Percentiles rank a stretch among this genome's conserved stretches.
Conservation (phyloP, 106 monocot genomes). For the Dioscorea zingiberensis region DNA sequence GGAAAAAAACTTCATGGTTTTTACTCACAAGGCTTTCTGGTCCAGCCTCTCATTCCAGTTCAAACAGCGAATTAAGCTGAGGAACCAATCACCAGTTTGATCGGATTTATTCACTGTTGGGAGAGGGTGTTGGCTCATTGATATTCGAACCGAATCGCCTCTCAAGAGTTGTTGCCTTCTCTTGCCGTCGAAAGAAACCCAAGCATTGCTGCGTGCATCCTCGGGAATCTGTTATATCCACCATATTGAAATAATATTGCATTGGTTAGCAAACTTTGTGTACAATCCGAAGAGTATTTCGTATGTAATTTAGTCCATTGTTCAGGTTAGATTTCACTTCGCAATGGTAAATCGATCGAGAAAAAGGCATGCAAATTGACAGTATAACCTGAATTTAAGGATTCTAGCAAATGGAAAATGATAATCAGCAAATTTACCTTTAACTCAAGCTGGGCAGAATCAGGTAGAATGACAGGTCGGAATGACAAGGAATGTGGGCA, state of each 20-base stretch:
- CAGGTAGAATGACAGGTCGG: constrained; percentile 99
- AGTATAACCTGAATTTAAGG: too few species aligned
- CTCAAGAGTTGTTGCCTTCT: constrained; percentile 92
- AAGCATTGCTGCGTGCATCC: constrained; percentile 86
- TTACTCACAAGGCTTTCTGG: constrained; percentile 74
- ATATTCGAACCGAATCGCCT: constrained; percentile 84
- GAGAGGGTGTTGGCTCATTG: constrained; percentile 92
- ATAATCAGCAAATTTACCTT: constrained; percentile 71
- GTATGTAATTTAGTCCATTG: too few species aligned
- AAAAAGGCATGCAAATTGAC: too few species aligned
- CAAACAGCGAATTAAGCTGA: constrained; percentile 81
- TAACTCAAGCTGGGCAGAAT: constrained; percentile 89
- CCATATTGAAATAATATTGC: too few species aligned
- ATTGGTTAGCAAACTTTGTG: too few species aligned
- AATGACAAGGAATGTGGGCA: constrained; percentile 96
- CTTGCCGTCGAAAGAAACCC: constrained; percentile 99
- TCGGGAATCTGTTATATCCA: constrained; percentile 58
- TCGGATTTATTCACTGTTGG: constrained; percentile 98
- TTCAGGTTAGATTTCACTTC: too few species aligned
- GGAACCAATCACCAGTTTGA: constrained; percentile 98
- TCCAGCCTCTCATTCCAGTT: constrained; percentile 97
- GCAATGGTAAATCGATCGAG: too few species aligned
- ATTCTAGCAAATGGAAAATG: too few species aligned
- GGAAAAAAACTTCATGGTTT: background rate
- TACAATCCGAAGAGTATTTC: too few species aligned